Evolutionary conservation across 2,329 filamentous ascomycete species (phyloP).

Genomic region (Decorospora gaudefroyi): DNA sequence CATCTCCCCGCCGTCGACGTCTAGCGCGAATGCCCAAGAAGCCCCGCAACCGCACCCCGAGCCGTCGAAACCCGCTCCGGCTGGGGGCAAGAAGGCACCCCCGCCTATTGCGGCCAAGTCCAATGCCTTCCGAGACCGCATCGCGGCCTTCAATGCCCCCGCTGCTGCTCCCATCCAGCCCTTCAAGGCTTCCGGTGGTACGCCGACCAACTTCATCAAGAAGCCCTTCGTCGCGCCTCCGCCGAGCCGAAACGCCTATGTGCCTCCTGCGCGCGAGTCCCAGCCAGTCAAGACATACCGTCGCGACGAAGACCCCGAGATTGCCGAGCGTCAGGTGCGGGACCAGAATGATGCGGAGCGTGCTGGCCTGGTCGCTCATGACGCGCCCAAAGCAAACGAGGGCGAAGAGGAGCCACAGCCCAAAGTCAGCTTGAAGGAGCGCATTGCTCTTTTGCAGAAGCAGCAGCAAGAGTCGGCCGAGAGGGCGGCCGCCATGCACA

Average conservation of each 20-base stretch:
- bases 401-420: constrained; percentile 75
- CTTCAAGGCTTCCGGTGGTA: constrained; percentile 72
- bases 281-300: constrained; percentile 77
- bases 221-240: constrained; percentile 96
- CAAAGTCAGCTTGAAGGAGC: constrained; percentile 91
- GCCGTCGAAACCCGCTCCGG: constrained; percentile 47
- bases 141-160: constrained; percentile 94
- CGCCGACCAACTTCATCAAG: constrained; percentile 77
- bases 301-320: constrained; percentile 80
- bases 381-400: constrained; percentile 50
- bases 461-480: constrained; percentile 90
- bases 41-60: constrained; percentile 35
- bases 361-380: constrained; percentile 61
- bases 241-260: constrained; percentile 86
- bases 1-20: constrained; percentile 34
- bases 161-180: constrained; percentile 85
- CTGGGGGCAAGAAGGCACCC: constrained; percentile 60
- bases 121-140: constrained; percentile 89
- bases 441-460: constrained; percentile 90
- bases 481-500: constrained; percentile 76
- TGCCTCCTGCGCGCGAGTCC: constrained; percentile 73
- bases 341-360: constrained; percentile 68
- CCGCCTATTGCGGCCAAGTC: constrained; percentile 76
- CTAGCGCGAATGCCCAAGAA: constrained; percentile 29
- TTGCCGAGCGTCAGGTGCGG: constrained; percentile 66